Evolutionary conservation across 176 grass and related monocot genomes (phyloP).

Genomic region (Oryza australiensis): DNA sequence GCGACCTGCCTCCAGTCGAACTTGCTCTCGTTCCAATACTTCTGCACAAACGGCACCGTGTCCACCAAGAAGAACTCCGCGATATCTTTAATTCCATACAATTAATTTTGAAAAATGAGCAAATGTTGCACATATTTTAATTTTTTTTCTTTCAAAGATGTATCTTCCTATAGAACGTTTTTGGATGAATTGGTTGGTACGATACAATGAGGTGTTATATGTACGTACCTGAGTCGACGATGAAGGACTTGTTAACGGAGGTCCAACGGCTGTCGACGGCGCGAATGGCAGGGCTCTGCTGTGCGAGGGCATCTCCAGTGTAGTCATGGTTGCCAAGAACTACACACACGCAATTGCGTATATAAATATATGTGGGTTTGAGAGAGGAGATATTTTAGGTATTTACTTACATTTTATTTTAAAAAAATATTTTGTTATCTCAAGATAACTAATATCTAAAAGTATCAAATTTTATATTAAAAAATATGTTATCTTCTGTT

Average conservation of each 20-base stretch:
- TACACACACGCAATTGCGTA: background rate
- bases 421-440: no score
- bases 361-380: no score
- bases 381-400: no score
- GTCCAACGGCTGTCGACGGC: constrained; percentile 37
- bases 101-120: background rate
- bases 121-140: background rate
- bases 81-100: constrained; percentile 6
- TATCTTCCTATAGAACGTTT: background rate
- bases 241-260: constrained; percentile 47
- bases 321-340: constrained; percentile 53
- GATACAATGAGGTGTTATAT: background rate
- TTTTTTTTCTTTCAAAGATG: fast-evolving
- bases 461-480: no score
- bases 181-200: background rate
- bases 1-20: constrained; percentile 85
- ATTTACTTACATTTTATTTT: no score
- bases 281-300: constrained; percentile 40
- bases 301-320: constrained; percentile 44
- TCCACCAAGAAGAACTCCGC: constrained; percentile 87
- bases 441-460: no score
- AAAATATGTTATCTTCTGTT: no score
- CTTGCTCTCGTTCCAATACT: constrained; percentile 75
- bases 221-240: constrained; percentile 33
- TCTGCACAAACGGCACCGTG: constrained; percentile 67